Conservation (phyloP, 305 asterid genomes). For the Caryopteris hybrid region DNA sequence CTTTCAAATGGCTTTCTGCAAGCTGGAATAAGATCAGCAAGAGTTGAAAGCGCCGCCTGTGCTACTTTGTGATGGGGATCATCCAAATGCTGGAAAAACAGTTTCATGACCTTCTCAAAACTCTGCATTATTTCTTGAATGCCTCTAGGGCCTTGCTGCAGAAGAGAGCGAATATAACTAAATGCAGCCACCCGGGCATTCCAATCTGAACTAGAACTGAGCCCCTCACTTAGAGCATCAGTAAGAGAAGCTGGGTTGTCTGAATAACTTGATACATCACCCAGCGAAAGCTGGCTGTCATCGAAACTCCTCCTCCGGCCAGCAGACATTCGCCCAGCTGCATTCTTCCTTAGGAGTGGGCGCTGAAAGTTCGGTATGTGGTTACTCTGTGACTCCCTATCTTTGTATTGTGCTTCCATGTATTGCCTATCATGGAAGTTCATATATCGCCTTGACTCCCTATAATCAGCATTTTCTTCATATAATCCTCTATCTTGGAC, state of each 20-base stretch:
- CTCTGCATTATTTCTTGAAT: slow-evolving; percentile 90
- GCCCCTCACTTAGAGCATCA: slow-evolving; percentile 92
- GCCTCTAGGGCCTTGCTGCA: slow-evolving; percentile 96
- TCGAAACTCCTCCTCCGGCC: slow-evolving; percentile 97
- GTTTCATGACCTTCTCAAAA: slow-evolving; percentile 98
- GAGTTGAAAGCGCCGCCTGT: slow-evolving; percentile 97
- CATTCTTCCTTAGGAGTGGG: slow-evolving; percentile 84
- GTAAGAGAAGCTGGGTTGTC: slow-evolving; percentile 87
- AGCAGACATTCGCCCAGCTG: slow-evolving; percentile 78
- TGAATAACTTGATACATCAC: slow-evolving; percentile 71
- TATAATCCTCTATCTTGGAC: slow-evolving; percentile 54
- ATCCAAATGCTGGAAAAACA: slow-evolving; percentile 97
- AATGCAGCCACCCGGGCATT: slow-evolving; percentile 96
- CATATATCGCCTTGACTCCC: slow-evolving; percentile 67
- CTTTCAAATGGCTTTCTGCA: slow-evolving; percentile 96
- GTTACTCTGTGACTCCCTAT: slow-evolving; percentile 66
- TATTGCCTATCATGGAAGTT: slow-evolving; percentile 73
- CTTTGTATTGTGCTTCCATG: slow-evolving; percentile 59
- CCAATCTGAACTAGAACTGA: slow-evolving; percentile 95
- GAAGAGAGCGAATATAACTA: slow-evolving; percentile 62
- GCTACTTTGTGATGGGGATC: slow-evolving; percentile 99
- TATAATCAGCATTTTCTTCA: slow-evolving; percentile 70
- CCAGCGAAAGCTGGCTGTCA: slow-evolving; percentile 76
- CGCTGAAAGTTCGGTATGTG: slow-evolving; percentile 90
- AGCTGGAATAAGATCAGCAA: slow-evolving; percentile 94